Evolutionary conservation across 805 yeast species (phyloP).

Genomic region (Metschnikowia continentalis): DNA sequence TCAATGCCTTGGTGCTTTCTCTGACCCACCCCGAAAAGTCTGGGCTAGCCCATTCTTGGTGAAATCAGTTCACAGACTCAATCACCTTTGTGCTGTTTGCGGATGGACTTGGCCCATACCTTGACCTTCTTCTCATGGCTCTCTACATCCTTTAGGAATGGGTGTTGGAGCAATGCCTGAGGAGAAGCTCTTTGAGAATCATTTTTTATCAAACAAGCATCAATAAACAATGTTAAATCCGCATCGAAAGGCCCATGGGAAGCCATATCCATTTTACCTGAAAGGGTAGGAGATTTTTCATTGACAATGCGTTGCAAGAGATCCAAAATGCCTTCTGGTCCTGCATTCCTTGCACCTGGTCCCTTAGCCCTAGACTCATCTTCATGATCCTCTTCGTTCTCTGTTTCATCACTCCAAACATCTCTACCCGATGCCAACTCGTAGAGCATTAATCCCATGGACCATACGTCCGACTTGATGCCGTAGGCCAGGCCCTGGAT

Average conservation of each 20-base stretch:
- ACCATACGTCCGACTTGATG: constrained; percentile 97
- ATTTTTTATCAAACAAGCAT: constrained; percentile 68
- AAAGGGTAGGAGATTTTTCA: constrained; percentile 78
- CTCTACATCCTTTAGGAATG: constrained; percentile 30
- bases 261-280: constrained; percentile 27
- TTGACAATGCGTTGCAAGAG: constrained; percentile 88
- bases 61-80: neutral
- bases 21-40: neutral
- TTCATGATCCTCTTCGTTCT: constrained; percentile 11
- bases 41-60: no score
- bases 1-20: constrained; percentile 16
- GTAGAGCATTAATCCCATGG: constrained; percentile 83
- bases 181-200: constrained; percentile 68
- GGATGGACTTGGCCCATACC: constrained; percentile 38
- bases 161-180: constrained; percentile 51
- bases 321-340: constrained; percentile 85
- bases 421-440: constrained; percentile 84
- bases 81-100: constrained; percentile 31
- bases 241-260: constrained; percentile 35
- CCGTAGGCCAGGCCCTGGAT: constrained; percentile 93
- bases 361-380: constrained; percentile 4
- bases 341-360: constrained; percentile 26
- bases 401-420: constrained; percentile 63
- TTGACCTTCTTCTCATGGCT: constrained; percentile 34
- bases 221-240: constrained; percentile 63